Percentiles rank a stretch among this genome's conserved stretches.
These are phyloP conservation scores for Scedosporium dehoogii DNA, from an alignment of 2,329 filamentous ascomycete species.

Conservation along the genomic window DNA sequence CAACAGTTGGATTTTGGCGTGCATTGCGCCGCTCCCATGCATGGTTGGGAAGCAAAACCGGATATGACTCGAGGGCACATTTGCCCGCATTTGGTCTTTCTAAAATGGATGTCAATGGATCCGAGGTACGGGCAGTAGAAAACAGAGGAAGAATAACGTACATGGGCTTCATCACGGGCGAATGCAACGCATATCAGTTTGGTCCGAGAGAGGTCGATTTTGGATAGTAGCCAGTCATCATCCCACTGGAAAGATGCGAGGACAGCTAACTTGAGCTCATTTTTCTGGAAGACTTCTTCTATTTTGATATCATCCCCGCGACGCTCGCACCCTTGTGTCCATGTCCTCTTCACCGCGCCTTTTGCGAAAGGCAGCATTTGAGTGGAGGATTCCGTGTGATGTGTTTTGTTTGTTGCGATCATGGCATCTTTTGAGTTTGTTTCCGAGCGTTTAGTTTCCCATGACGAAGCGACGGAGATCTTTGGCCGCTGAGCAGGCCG, in stretches of 20 bases:
- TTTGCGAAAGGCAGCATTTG: constrained; percentile 30
- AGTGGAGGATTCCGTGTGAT: constrained; percentile 9
- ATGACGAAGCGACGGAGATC: not conserved
- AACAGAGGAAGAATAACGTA: constrained; percentile 20
- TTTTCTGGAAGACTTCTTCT: constrained; percentile 72
- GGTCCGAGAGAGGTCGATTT: constrained; percentile 51
- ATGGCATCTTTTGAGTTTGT: not conserved
- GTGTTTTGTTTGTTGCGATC: constrained; percentile 10
- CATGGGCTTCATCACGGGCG: constrained; percentile 41
- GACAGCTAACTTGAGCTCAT: constrained; percentile 63
- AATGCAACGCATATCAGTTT: constrained; percentile 53
- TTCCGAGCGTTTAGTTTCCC: not conserved
- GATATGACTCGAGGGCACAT: constrained; percentile 42
- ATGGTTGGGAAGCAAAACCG: constrained; percentile 76
- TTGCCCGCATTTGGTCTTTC: constrained; percentile 38
- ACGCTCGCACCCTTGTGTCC: constrained; percentile 53
- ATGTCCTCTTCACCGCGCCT: constrained; percentile 75
- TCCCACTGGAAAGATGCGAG: constrained; percentile 86
- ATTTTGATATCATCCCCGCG: constrained; percentile 69
- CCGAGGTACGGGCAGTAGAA: not conserved
- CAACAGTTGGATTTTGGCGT: constrained; percentile 89
- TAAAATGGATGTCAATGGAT: constrained; percentile 14
- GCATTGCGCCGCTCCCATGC: constrained; percentile 68
- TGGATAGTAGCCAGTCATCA: constrained; percentile 65
- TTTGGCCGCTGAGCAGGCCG: not conserved